These are phyloP conservation scores for Tulasnella sp. DNA, from an alignment of 768 basidiomycete genomes.

Conservation along the genomic window DNA sequence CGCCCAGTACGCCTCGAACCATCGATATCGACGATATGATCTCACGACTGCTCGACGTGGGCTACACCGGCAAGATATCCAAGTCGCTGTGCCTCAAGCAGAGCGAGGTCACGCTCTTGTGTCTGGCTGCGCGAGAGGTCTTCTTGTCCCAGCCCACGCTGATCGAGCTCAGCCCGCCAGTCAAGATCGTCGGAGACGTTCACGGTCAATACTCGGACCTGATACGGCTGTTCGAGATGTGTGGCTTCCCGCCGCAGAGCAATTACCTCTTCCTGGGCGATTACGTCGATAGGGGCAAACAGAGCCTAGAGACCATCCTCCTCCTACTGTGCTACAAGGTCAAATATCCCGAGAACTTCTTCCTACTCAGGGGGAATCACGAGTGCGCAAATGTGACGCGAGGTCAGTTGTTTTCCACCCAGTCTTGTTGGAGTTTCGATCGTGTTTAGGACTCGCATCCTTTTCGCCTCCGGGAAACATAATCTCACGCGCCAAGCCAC, in stretches of 20 bases:
- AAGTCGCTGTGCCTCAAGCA: constrained; percentile 94
- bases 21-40: constrained; percentile 99
- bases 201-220: constrained; percentile 99
- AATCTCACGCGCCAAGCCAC: background rate
- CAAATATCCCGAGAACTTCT: constrained; percentile 99
- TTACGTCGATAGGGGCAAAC: constrained; percentile 98
- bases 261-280: constrained; percentile 99
- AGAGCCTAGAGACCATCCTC: constrained; percentile 95
- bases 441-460: constrained; percentile 10
- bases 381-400: constrained; percentile 99
- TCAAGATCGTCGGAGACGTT: constrained; percentile 98
- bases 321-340: constrained; percentile 98
- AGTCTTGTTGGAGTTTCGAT: constrained; percentile 1
- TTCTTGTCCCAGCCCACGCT: constrained; percentile 94
- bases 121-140: constrained; percentile 89
- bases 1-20: constrained; percentile 35
- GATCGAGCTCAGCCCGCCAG: constrained; percentile 92
- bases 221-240: constrained; percentile 98
- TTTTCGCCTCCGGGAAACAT: constrained; percentile 16
- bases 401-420: constrained; percentile 43
- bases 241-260: constrained; percentile 92
- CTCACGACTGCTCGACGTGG: constrained; percentile 86
- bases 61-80: constrained; percentile 96
- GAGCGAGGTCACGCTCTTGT: constrained; percentile 86
- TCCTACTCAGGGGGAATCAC: constrained; percentile 93